Evolutionary conservation across 2,329 filamentous ascomycete species (phyloP).

Genomic region (Colletotrichum cuscutae): DNA sequence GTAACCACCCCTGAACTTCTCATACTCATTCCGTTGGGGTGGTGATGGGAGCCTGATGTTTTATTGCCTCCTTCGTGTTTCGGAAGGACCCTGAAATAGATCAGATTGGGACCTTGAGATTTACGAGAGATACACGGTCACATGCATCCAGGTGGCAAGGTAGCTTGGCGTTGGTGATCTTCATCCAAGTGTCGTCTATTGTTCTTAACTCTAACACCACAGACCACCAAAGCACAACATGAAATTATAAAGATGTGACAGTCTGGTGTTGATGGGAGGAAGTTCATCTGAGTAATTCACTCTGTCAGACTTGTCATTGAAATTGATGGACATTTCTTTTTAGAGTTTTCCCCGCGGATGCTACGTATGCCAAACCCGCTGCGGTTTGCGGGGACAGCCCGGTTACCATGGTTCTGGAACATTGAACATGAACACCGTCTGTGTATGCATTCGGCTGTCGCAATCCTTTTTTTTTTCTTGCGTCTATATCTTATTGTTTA

Average conservation of each 20-base stretch:
- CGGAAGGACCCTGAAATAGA: neutral
- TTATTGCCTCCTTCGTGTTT: neutral
- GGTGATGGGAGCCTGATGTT: neutral
- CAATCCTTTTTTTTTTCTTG: neutral
- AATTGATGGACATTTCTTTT: neutral
- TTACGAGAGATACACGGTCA: neutral
- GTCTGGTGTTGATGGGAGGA: neutral
- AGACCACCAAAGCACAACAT: neutral
- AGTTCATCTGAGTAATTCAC: neutral
- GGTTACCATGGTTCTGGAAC: neutral
- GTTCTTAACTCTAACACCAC: neutral
- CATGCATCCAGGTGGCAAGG: neutral
- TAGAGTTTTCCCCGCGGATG: neutral
- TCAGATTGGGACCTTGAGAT: neutral
- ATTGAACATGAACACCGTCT: neutral
- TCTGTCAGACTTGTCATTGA: neutral
- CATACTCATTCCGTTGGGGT: neutral
- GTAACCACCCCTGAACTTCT: neutral
- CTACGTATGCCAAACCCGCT: neutral
- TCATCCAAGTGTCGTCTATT: neutral
- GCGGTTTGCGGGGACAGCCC: neutral
- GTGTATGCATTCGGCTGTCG: neutral
- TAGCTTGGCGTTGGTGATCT: neutral
- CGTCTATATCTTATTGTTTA: neutral
- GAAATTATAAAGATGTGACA: neutral